A percentile compares a stretch with the other conserved stretches of the same genome.
These are phyloP conservation scores for Calonectria hongkongensis DNA, from an alignment of 2,329 filamentous ascomycete genomes.

Conservation along the genomic window DNA sequence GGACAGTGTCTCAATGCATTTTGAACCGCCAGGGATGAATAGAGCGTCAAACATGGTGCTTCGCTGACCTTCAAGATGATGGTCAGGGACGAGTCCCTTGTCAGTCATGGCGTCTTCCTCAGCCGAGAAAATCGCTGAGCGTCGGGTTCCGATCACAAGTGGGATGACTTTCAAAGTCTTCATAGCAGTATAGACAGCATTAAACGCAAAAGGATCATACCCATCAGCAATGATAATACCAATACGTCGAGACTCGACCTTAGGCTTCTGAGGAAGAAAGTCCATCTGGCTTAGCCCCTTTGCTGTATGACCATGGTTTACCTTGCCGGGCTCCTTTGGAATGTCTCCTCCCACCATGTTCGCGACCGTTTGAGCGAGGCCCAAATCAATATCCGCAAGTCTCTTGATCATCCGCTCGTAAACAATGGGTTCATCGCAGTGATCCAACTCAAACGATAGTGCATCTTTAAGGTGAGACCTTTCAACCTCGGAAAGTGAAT, in stretches of 20 bases:
- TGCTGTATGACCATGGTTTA: constrained; percentile 81
- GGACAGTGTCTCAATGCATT: constrained; percentile 77
- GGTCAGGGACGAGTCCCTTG: constrained; percentile 79
- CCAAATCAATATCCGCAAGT: constrained; percentile 82
- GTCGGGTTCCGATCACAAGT: constrained; percentile 82
- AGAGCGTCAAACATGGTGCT: constrained; percentile 88
- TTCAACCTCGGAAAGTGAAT: constrained; percentile 81
- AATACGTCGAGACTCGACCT: constrained; percentile 82
- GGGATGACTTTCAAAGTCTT: constrained; percentile 78
- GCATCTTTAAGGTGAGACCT: constrained; percentile 83
- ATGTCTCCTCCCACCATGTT: constrained; percentile 80
- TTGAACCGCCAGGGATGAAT: constrained; percentile 83
- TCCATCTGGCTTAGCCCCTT: constrained; percentile 82
- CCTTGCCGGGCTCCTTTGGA: constrained; percentile 70
- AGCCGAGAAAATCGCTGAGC: constrained; percentile 78
- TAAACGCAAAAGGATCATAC: constrained; percentile 80
- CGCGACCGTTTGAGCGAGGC: constrained; percentile 81
- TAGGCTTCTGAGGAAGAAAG: constrained; percentile 76
- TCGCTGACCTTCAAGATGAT: constrained; percentile 87
- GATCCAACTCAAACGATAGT: constrained; percentile 85
- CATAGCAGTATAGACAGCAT: constrained; percentile 78
- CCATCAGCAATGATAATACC: constrained; percentile 86
- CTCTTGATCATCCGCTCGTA: constrained; percentile 82
- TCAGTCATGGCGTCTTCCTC: constrained; percentile 71
- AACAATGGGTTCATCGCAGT: constrained; percentile 86